phyloP scores from a whole-genome alignment of 1,139 yeast species.

The Suhomyces bolitotheri region DNA sequence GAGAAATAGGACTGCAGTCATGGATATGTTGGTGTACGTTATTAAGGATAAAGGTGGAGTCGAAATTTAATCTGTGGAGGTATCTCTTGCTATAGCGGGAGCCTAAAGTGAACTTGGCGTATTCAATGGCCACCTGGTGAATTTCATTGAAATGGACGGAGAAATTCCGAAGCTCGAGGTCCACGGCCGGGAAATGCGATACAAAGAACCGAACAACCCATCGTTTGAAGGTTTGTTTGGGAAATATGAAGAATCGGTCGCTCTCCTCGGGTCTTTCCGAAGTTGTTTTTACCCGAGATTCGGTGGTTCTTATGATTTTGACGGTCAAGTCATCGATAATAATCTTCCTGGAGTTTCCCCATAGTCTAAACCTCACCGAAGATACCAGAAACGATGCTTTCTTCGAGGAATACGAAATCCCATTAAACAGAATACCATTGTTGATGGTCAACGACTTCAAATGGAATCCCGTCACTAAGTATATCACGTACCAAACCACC shows the following conservation, averaged over 20 bases:
- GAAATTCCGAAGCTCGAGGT: conserved; percentile 31
- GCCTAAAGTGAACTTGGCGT: conserved; percentile 21
- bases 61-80: conserved; percentile 22
- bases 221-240: conserved; percentile 6
- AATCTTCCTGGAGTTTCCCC: conserved; percentile 42
- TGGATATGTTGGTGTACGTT: conserved; percentile 12
- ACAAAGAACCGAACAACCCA: conserved; percentile 19
- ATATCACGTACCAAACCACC: conserved; percentile 30
- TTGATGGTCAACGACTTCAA: conserved; percentile 35
- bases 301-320: not conserved
- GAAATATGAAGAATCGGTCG: conserved; percentile 1
- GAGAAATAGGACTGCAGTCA: not conserved
- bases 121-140: conserved; percentile 24
- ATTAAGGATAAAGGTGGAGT: conserved; percentile 19
- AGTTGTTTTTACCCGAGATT: not conserved
- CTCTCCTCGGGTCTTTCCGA: not conserved
- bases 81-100: conserved; percentile 26
- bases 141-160: conserved; percentile 10
- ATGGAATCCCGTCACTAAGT: conserved; percentile 35
- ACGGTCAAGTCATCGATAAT: conserved; percentile 20
- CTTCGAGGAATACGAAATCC: conserved; percentile 24
- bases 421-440: conserved; percentile 44
- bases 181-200: conserved; percentile 27
- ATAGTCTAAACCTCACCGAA: conserved; percentile 36
- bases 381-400: conserved; percentile 19